A percentile compares a stretch with the other conserved stretches of the same genome.
These are phyloP conservation scores for Aspergillus chevalieri DNA, from an alignment of 2,329 filamentous ascomycete genomes.

Conservation along the genomic window DNA sequence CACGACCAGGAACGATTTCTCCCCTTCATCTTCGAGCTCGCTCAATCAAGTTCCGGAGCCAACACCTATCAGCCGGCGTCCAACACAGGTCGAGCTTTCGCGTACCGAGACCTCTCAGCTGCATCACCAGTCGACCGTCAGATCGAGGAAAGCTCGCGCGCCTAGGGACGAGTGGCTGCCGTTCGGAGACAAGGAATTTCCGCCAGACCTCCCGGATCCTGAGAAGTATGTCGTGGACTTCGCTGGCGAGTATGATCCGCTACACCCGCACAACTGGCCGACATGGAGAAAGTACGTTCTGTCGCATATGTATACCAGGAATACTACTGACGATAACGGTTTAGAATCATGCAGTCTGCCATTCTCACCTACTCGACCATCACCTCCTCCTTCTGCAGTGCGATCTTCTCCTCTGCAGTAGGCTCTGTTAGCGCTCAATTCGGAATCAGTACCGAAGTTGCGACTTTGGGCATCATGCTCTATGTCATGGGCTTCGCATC, in stretches of 20 bases:
- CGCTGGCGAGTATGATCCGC: slow-evolving; percentile 44
- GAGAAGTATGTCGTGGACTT: slow-evolving; percentile 54
- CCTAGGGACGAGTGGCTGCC: slow-evolving; percentile 22
- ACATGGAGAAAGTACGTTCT: slow-evolving; percentile 34
- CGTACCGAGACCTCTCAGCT: slow-evolving; percentile 23
- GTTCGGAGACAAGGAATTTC: slow-evolving; percentile 21
- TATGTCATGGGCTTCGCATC: slow-evolving; percentile 51
- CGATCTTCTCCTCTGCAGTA: slow-evolving; percentile 65
- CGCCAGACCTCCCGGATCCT: slow-evolving; percentile 42
- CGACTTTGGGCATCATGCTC: slow-evolving; percentile 43
- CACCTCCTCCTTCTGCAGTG: slow-evolving; percentile 47
- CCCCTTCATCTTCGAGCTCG: background rate
- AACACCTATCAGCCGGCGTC: slow-evolving; percentile 12
- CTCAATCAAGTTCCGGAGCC: background rate
- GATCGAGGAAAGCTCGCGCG: slow-evolving; percentile 11
- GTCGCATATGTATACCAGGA: background rate
- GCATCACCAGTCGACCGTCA: slow-evolving; percentile 22
- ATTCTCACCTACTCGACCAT: slow-evolving; percentile 44
- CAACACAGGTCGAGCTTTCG: slow-evolving; percentile 21
- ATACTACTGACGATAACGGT: background rate
- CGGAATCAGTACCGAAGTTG: slow-evolving; percentile 39
- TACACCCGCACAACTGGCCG: slow-evolving; percentile 50
- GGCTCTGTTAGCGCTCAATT: slow-evolving; percentile 46
- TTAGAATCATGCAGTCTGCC: slow-evolving; percentile 16
- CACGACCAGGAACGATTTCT: background rate